A percentile compares a stretch with the other conserved stretches of the same genome.
Evolutionary conservation across 169 alveolate species (phyloP).

Genomic region (Neospora caninum): DNA sequence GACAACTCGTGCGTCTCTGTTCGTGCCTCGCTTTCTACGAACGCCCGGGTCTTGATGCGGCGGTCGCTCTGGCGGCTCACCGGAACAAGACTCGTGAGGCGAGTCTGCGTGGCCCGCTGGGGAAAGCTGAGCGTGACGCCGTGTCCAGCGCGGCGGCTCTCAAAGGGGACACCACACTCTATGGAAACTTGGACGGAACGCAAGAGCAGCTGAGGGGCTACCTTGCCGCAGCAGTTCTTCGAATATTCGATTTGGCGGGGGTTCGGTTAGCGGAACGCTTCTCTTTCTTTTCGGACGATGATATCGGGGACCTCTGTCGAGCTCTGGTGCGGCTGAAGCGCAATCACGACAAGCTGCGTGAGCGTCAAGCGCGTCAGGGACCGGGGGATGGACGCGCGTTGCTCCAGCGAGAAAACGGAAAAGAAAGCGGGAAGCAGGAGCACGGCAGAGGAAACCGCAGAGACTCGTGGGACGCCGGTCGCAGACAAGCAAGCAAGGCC

Average conservation of each 20-base stretch:
- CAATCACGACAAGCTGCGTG: not conserved
- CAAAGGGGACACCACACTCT: not conserved
- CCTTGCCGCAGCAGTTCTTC: not conserved
- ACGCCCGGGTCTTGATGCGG: conserved; percentile 27
- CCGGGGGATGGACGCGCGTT: not conserved
- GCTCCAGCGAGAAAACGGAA: not conserved
- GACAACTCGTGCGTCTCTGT: conserved; percentile 22
- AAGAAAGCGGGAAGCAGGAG: not conserved
- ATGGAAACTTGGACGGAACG: not conserved
- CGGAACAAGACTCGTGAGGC: not conserved
- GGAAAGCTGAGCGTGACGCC: not conserved
- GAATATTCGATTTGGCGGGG: not conserved
- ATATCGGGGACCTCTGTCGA: conserved; percentile 21
- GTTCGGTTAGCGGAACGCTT: not conserved
- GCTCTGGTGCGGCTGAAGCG: not conserved
- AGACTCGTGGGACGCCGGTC: not conserved
- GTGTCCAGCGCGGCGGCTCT: not conserved
- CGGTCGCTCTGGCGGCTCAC: conserved; percentile 1
- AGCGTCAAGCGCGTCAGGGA: not conserved
- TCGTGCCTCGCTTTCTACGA: conserved; percentile 25
- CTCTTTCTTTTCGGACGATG: not conserved
- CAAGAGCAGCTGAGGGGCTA: not conserved
- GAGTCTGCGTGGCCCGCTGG: not conserved
- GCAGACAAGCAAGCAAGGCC: no score
- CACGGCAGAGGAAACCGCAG: not conserved